These are phyloP conservation scores for Sphagnum tenellum DNA, from an alignment of 225 moss, liverwort and hornwort species.

Conservation along the genomic window DNA sequence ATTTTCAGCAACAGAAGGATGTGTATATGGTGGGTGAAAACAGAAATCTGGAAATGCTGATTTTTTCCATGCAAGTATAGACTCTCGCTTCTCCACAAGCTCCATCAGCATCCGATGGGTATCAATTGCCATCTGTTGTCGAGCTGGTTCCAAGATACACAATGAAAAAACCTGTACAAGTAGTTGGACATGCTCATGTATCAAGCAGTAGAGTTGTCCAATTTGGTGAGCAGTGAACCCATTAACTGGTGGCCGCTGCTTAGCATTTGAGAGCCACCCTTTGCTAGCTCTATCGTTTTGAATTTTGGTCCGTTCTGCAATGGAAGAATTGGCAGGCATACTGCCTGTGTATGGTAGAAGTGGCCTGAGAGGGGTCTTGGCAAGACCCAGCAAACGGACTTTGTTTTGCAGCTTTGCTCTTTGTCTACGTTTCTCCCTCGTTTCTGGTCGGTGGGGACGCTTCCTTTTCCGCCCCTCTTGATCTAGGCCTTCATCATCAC, in stretches of 20 bases:
- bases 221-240: conserved; percentile 95
- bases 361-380: conserved; percentile 56
- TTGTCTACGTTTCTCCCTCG: conserved; percentile 68
- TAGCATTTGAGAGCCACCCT: conserved; percentile 23
- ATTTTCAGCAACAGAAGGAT: conserved; percentile 48
- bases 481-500: conserved; percentile 65
- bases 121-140: conserved; percentile 55
- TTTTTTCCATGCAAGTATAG: conserved; percentile 71
- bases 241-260: conserved; percentile 35
- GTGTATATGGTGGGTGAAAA: conserved; percentile 76
- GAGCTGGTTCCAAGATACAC: conserved; percentile 59
- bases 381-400: conserved; percentile 23
- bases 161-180: conserved; percentile 76
- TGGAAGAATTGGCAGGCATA: conserved; percentile 13
- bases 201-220: conserved; percentile 79
- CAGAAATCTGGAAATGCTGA: conserved; percentile 91
- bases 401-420: conserved; percentile 49
- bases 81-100: conserved; percentile 64
- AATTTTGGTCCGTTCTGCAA: conserved; percentile 29
- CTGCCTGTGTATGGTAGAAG: conserved; percentile 49
- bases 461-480: conserved; percentile 48
- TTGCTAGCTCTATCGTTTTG: conserved; percentile 22
- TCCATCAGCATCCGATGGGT: conserved; percentile 68
- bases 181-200: conserved; percentile 98
- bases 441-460: conserved; percentile 50